Evolutionary conservation across 345 rosid genomes (phyloP), one percentile per base, ranked within the genome.

Genomic region (Psidium guajava): DNA sequence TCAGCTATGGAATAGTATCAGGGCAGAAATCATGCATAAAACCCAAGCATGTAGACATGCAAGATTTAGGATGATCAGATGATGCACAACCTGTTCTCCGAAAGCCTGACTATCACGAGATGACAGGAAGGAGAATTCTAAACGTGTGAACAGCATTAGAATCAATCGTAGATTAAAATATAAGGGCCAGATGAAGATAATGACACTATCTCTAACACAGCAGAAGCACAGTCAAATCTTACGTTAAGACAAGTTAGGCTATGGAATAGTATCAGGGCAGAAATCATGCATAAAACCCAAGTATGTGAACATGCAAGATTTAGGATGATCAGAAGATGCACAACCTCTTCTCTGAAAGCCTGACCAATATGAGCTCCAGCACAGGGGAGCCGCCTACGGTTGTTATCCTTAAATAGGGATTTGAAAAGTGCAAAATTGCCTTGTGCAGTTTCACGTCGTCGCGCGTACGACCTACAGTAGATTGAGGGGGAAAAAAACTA

Each of bases 121-220:
- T 98, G 98, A 93, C 94, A 98, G 54, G 98, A 98, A 85, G 99
- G 99, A 90, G 98, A 92, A 74, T 95, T 96, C 98, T 95, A 91
- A 28, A 58, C 74, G 24, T 25, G 74, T 20, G 24, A 55, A 54
- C 55, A 57, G 32, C 54, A 53, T 80, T 27, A 74, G 15, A 77
- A 85, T 85, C 56, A 84, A 47, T 28, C 59, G 8, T 24, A 5
- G 9, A n/a, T 49, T 12, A 27, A 4, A 49, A 36, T 32, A 27
- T 7, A 15, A 83, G 56, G 9, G 22, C 56, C 8, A 8, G 3
- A 20, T 54, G 56, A 54, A 54, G 24, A 54, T 20, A 54, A 54
- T 20, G 20, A 54, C 3, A 20, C 20, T 54, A 54, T 54, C 56
- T 54, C 24, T 74, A 40, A 14, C 3, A 49, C 83, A 49, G 53